phyloP scores from a whole-genome alignment of 2,329 filamentous ascomycete genomes.

The Bertia moriformis region DNA sequence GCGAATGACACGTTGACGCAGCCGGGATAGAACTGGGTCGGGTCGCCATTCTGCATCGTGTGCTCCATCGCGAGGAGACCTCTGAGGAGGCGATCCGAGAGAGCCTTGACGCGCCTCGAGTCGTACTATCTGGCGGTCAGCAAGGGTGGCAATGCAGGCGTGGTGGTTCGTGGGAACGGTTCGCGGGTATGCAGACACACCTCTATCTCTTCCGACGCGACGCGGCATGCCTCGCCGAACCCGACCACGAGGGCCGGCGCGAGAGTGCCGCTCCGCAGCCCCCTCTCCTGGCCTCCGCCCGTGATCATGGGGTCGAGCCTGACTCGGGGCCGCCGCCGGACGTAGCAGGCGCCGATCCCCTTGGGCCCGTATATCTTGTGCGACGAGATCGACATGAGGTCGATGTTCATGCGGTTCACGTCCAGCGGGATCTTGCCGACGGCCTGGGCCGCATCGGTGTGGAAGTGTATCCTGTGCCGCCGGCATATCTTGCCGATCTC shows the following conservation, averaged over 20 bases:
- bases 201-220: constrained; percentile 77
- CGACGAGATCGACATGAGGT: constrained; percentile 95
- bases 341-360: constrained; percentile 90
- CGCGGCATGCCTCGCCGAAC: constrained; percentile 87
- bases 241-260: constrained; percentile 79
- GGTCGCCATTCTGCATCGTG: constrained; percentile 78
- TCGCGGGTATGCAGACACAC: constrained; percentile 49
- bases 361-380: constrained; percentile 99
- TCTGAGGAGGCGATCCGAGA: constrained; percentile 72
- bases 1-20: constrained; percentile 98
- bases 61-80: constrained; percentile 83
- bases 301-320: constrained; percentile 91
- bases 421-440: constrained; percentile 94
- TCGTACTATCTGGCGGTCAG: constrained; percentile 93
- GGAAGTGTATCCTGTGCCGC: constrained; percentile 89
- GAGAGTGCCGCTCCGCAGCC: constrained; percentile 82
- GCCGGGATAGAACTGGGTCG: constrained; percentile 74
- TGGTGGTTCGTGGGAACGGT: constrained; percentile 55
- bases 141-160: constrained; percentile 39
- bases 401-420: constrained; percentile 94
- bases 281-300: constrained; percentile 90
- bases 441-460: constrained; percentile 89
- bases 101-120: constrained; percentile 62
- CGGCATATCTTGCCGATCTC: constrained; percentile 88
- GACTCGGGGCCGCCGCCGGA: constrained; percentile 80